Evolutionary conservation across 2,329 filamentous ascomycete genomes (phyloP).

Genomic region (Fusarium nematophilum): DNA sequence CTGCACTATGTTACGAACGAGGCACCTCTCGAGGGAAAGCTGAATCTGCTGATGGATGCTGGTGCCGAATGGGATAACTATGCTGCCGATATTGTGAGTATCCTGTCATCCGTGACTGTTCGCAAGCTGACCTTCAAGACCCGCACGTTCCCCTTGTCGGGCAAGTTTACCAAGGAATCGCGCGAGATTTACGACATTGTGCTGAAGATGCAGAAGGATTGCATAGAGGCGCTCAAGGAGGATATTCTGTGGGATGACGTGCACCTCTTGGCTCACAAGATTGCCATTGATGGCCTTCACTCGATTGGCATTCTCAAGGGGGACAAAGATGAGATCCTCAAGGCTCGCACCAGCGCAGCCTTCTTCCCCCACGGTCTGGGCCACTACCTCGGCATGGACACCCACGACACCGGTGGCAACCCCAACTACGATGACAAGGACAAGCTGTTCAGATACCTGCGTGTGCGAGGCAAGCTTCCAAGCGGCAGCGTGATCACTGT

Average conservation of each 20-base stretch:
- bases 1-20: constrained; percentile 90
- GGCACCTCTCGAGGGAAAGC: constrained; percentile 74
- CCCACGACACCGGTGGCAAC: constrained; percentile 86
- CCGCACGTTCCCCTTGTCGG: constrained; percentile 84
- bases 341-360: constrained; percentile 82
- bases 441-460: constrained; percentile 85
- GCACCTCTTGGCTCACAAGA: constrained; percentile 81
- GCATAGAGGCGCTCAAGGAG: constrained; percentile 77
- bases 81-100: constrained; percentile 71
- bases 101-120: too few relatives aligned
- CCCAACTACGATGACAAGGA: constrained; percentile 83
- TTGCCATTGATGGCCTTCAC: constrained; percentile 84
- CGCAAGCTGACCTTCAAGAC: constrained; percentile 63
- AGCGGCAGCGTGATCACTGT: constrained; percentile 90
- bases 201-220: constrained; percentile 85
- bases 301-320: constrained; percentile 79
- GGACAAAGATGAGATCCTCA: constrained; percentile 77
- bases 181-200: constrained; percentile 85
- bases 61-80: constrained; percentile 82
- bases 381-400: constrained; percentile 93
- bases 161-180: constrained; percentile 76
- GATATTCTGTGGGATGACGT: constrained; percentile 85
- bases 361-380: constrained; percentile 94
- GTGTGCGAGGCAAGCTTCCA: constrained; percentile 80
- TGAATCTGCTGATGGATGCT: constrained; percentile 86